Conservation (phyloP, 345 rosid species). For the Cochlearia excelsa region DNA sequence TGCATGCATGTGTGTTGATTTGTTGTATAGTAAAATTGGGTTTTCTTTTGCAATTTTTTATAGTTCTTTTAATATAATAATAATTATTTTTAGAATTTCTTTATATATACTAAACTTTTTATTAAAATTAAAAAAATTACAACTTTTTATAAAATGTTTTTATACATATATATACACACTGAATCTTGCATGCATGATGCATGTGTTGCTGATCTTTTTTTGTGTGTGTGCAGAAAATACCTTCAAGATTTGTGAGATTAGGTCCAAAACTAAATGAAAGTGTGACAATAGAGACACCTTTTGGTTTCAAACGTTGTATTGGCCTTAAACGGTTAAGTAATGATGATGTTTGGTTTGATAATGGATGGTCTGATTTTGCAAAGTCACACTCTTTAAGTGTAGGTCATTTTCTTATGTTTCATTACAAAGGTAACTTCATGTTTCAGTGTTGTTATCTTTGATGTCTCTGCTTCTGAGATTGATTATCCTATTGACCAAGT, state of each 20-base stretch:
- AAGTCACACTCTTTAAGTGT: constrained; percentile 23
- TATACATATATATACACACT: too few species aligned
- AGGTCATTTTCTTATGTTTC: constrained; percentile 23
- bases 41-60: too few species aligned
- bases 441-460: constrained; percentile 27
- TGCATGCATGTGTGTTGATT: constrained; percentile 26
- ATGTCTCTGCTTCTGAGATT: constrained; percentile 30
- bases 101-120: too few species aligned
- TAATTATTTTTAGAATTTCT: too few species aligned
- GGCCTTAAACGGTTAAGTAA: constrained; percentile 8
- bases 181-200: too few species aligned
- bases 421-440: constrained; percentile 22
- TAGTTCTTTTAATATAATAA: too few species aligned
- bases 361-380: constrained; percentile 37
- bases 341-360: constrained; percentile 27
- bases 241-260: constrained; percentile 25
- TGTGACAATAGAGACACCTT: constrained; percentile 23
- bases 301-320: constrained; percentile 23
- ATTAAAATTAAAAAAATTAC: too few species aligned
- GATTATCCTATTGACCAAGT: constrained; percentile 26
- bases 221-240: constrained; percentile 16
- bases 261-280: constrained; percentile 30
- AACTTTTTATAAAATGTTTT: too few species aligned
- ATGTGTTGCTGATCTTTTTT: too few species aligned
- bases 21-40: too few species aligned